These are phyloP conservation scores for Suaeda aralocaspica DNA, from an alignment of 148 eudicot species.

Conservation along the genomic window DNA sequence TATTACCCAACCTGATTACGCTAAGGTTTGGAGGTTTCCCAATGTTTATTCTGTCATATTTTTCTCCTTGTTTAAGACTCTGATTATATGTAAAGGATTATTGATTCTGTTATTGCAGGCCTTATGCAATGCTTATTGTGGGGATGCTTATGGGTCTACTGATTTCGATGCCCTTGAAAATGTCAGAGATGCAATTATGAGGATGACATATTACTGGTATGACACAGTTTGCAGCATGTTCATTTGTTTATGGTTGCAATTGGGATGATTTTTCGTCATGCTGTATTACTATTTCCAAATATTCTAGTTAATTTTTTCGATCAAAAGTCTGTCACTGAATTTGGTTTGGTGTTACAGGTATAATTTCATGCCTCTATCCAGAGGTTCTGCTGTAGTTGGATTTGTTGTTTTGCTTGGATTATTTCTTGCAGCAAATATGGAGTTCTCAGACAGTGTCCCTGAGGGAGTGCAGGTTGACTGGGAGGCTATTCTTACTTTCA, in stretches of 20 bases:
- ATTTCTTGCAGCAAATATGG: constrained; percentile 94
- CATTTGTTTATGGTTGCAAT: not conserved
- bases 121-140: constrained; percentile 77
- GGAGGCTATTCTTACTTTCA: constrained; percentile 78
- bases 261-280: not conserved
- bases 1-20: not conserved
- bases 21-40: not conserved
- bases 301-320: not conserved
- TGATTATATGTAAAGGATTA: not conserved
- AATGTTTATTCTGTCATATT: not conserved
- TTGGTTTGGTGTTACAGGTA: constrained; percentile 53
- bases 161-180: constrained; percentile 68
- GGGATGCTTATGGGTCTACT: constrained; percentile 76
- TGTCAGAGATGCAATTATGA: constrained; percentile 80
- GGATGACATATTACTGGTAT: constrained; percentile 95
- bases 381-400: constrained; percentile 88
- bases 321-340: not conserved
- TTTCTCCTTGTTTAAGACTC: not conserved
- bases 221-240: not conserved
- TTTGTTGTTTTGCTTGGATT: constrained; percentile 82
- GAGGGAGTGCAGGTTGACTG: constrained; percentile 87
- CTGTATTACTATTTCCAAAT: not conserved
- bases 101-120: constrained; percentile 44
- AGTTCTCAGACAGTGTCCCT: constrained; percentile 90
- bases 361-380: constrained; percentile 91